A percentile compares a stretch with the other conserved stretches of the same genome.
Conservation (phyloP, 1,284 basidiomycete genomes). For the Cutaneotrichosporon mucoides region DNA sequence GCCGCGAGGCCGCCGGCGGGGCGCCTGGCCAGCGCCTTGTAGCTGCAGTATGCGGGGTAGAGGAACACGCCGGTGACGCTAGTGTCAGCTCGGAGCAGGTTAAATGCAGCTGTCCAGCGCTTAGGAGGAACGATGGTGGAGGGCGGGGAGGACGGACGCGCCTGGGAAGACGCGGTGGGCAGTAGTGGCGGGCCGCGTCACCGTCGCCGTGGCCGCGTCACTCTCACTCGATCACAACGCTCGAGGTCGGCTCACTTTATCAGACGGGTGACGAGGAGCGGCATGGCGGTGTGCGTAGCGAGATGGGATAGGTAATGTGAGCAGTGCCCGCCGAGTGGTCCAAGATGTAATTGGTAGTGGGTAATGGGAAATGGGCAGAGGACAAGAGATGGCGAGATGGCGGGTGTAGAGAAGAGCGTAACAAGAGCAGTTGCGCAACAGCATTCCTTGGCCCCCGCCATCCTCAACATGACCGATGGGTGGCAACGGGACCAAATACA, state of each 20-base stretch:
- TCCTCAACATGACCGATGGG: neutral
- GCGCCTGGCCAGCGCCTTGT: conserved; percentile 56
- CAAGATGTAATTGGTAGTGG: too few species aligned
- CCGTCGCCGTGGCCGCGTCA: too few species aligned
- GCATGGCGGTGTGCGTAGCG: conserved; percentile 5
- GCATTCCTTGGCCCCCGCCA: neutral
- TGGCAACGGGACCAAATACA: neutral
- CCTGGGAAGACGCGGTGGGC: neutral
- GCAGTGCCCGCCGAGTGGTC: too few species aligned
- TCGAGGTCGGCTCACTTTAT: conserved; percentile 9
- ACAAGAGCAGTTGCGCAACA: neutral
- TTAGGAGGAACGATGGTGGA: neutral
- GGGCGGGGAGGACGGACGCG: neutral
- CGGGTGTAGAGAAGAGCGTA: neutral
- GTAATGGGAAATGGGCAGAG: neutral
- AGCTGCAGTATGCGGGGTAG: conserved; percentile 50
- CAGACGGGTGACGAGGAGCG: conserved; percentile 10
- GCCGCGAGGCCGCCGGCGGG: conserved; percentile 59
- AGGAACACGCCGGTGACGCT: conserved; percentile 46
- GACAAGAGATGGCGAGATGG: neutral
- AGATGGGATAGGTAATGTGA: too few species aligned
- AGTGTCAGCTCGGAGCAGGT: conserved; percentile 1
- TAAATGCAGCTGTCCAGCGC: conserved; percentile 21
- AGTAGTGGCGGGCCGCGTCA: too few species aligned
- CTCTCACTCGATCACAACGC: too few species aligned